A percentile compares a stretch with the other conserved stretches of the same genome.
Conservation (phyloP, 2,329 filamentous ascomycete species). For the Aaosphaeria arxii region DNA sequence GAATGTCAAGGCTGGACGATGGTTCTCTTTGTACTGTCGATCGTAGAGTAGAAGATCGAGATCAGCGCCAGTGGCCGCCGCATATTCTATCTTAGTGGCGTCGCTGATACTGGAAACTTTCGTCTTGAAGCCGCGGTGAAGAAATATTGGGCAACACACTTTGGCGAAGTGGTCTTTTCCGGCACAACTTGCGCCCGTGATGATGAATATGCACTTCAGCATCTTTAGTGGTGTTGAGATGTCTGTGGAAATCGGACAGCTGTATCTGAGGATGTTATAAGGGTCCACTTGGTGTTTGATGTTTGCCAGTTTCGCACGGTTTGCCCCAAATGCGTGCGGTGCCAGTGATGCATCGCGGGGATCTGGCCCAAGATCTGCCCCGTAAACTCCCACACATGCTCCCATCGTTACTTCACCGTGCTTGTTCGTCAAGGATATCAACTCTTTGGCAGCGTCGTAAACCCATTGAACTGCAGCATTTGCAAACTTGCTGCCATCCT, state of each 20-base stretch:
- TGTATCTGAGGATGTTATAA: constrained; percentile 50
- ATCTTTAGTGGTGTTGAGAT: constrained; percentile 46
- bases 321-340: constrained; percentile 56
- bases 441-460: constrained; percentile 46
- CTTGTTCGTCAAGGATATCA: constrained; percentile 45
- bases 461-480: constrained; percentile 52
- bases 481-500: constrained; percentile 46
- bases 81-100: constrained; percentile 57
- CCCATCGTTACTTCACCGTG: constrained; percentile 12
- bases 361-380: constrained; percentile 62
- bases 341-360: constrained; percentile 55
- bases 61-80: constrained; percentile 48
- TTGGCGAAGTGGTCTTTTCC: constrained; percentile 62
- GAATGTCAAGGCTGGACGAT: constrained; percentile 50
- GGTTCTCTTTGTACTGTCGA: constrained; percentile 61
- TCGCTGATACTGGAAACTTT: constrained; percentile 52
- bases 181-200: constrained; percentile 53
- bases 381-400: constrained; percentile 47
- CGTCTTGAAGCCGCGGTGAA: constrained; percentile 26
- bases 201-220: constrained; percentile 40
- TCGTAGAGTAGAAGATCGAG: constrained; percentile 49
- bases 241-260: constrained; percentile 52
- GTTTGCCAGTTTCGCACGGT: constrained; percentile 46
- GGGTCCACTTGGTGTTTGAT: constrained; percentile 55
- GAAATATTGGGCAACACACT: constrained; percentile 50